Evolutionary conservation across 2,329 filamentous ascomycete species (phyloP), one percentile per base, ranked within the genome.

Genomic region (Helicocarpus griseus): DNA sequence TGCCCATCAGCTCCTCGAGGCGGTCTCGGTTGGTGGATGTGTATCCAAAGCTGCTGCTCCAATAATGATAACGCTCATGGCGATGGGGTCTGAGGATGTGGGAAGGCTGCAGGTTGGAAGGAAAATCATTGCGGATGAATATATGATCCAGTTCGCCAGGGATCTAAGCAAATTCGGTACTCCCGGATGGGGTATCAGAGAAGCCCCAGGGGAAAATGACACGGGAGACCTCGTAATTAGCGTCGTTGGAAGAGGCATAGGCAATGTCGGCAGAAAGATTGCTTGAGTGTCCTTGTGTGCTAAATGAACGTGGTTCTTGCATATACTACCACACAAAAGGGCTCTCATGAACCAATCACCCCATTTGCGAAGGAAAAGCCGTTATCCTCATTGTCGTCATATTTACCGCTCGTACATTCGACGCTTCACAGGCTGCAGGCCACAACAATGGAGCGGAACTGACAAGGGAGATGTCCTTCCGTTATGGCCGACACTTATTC

Each of bases 31-130:
- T 60, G 91, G 90, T 9, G 93, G 93, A 1, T 95, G 89, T 65
- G 86, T 87, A 2, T 85, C 83, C 49, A 77, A 76, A 13, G 78
- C 85, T 2, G 86, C 88, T 2, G 83, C 84, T 4, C 76, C 81
- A 2, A 91, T 85, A 0, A 78, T 95, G 57, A 69, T 98, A 49
- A 87, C 84, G 17, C 75, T 98, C 56, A 98, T 98, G 93, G 89
- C 90, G 31, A 97, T 98, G 93, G 93, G 93, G 0, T 88, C 86
- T 1, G 93, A 97, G 66, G 93, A 98, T 68, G 89, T 98, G 13
- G 93, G 93, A 4, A 80, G 93, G 53, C 68, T 98, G 58, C 81
- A 87, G 56, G 66, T 98, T 53, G 89, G 90, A 29, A 83, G 82
- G 60, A 86, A 91, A 44, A 82, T 96, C 0, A 70, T 97, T 43